Evolutionary conservation across 2,329 filamentous ascomycete species (phyloP).

Genomic region (Lachnellula suecica): DNA sequence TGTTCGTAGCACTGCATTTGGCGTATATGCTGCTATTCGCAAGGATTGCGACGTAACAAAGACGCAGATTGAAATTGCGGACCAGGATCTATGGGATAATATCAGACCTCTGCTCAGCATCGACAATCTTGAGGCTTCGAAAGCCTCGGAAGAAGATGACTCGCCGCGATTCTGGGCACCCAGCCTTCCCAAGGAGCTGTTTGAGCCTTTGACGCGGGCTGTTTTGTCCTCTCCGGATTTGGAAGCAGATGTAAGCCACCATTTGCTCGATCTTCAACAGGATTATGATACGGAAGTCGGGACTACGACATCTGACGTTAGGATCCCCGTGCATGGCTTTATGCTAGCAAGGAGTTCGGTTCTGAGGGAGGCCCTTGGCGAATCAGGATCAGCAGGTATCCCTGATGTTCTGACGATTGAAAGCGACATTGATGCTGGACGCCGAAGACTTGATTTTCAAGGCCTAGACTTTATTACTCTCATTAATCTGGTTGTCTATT

Average conservation of each 20-base stretch:
- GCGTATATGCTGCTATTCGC: constrained; percentile 84
- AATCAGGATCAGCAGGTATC: constrained; percentile 56
- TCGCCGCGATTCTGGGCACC: constrained; percentile 42
- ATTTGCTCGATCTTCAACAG: constrained; percentile 43
- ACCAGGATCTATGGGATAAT: constrained; percentile 73
- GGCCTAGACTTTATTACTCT: constrained; percentile 75
- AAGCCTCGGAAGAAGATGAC: constrained; percentile 37
- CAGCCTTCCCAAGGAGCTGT: constrained; percentile 49
- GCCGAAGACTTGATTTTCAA: constrained; percentile 62
- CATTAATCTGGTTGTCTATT: constrained; percentile 75
- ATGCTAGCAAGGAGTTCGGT: constrained; percentile 72
- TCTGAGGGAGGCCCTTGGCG: constrained; percentile 60
- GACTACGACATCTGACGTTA: constrained; percentile 66
- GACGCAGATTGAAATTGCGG: constrained; percentile 64
- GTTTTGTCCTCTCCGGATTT: constrained; percentile 64
- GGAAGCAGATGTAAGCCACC: constrained; percentile 58
- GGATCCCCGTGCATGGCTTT: constrained; percentile 81
- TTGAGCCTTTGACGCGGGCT: constrained; percentile 49
- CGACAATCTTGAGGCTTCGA: constrained; percentile 50
- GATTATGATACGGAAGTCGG: constrained; percentile 41
- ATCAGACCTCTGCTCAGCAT: constrained; percentile 70
- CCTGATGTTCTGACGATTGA: constrained; percentile 61
- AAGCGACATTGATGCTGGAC: constrained; percentile 25
- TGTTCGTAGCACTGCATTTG: constrained; percentile 85
- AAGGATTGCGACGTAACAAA: constrained; percentile 81